These are phyloP conservation scores for Collariella sp. DNA, from an alignment of 495 filamentous ascomycete genomes.

Conservation along the genomic window DNA sequence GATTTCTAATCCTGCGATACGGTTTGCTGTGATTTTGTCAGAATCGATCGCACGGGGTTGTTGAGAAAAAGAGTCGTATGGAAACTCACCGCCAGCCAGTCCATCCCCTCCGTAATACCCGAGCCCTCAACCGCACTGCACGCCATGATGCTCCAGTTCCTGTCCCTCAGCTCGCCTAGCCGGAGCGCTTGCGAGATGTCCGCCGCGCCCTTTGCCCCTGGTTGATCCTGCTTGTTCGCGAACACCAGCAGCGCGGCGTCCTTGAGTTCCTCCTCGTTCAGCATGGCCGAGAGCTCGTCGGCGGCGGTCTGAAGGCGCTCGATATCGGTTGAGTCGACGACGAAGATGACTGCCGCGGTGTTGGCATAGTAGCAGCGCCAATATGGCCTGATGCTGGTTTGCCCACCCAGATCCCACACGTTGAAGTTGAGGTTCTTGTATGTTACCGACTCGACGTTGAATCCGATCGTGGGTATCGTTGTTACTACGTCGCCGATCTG, in stretches of 20 bases:
- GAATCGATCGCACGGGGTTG: not conserved
- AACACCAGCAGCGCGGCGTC: slow-evolving; percentile 92
- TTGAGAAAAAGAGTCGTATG: not conserved
- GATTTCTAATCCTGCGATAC: slow-evolving; percentile 38
- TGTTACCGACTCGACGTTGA: slow-evolving; percentile 96
- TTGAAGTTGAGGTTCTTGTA: slow-evolving; percentile 98
- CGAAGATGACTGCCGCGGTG: slow-evolving; percentile 97
- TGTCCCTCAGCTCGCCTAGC: slow-evolving; percentile 81
- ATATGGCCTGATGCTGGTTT: slow-evolving; percentile 94
- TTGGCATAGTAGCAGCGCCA: slow-evolving; percentile 99
- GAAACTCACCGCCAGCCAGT: slow-evolving; percentile 90
- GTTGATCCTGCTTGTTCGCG: slow-evolving; percentile 98
- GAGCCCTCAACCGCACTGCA: slow-evolving; percentile 94
- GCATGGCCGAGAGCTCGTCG: slow-evolving; percentile 88
- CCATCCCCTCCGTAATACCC: slow-evolving; percentile 93
- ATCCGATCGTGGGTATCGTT: slow-evolving; percentile 97
- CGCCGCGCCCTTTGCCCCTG: slow-evolving; percentile 89
- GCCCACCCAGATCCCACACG: slow-evolving; percentile 96
- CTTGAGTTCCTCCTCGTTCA: slow-evolving; percentile 90
- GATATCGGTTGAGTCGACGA: slow-evolving; percentile 96
- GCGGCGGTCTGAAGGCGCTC: slow-evolving; percentile 84
- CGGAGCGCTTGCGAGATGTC: slow-evolving; percentile 91
- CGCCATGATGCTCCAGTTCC: slow-evolving; percentile 98
- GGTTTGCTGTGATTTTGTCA: slow-evolving; percentile 38
- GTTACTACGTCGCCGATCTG: slow-evolving; percentile 98